Percentiles rank a stretch among this genome's conserved stretches.
These are phyloP conservation scores for Pelargonium australe DNA, from an alignment of 441 rosid genomes.

Conservation along the genomic window DNA sequence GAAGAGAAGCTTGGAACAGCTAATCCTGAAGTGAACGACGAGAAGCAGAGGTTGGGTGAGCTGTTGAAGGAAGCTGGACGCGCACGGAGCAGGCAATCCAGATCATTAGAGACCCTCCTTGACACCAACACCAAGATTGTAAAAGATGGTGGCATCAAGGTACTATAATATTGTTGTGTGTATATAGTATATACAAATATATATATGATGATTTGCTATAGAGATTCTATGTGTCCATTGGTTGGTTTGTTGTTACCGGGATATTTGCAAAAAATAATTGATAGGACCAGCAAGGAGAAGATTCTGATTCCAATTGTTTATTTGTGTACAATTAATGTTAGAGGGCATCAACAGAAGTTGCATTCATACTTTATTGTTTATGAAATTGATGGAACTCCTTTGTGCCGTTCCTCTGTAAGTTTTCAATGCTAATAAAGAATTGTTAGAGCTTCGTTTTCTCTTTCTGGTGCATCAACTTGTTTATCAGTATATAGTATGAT, in stretches of 20 bases:
- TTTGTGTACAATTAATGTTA: not conserved
- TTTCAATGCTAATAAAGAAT: slow-evolving; percentile 22
- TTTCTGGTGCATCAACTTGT: slow-evolving; percentile 24
- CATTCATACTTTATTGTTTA: slow-evolving; percentile 21
- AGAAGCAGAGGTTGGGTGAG: slow-evolving; percentile 60
- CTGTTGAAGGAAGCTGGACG: slow-evolving; percentile 83
- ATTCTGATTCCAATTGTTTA: not conserved
- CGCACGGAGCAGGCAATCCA: slow-evolving; percentile 58
- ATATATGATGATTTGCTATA: not conserved
- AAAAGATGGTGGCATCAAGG: slow-evolving; percentile 26
- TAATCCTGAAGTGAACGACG: slow-evolving; percentile 79
- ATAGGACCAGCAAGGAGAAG: slow-evolving; percentile 4
- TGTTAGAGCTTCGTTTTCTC: slow-evolving; percentile 37
- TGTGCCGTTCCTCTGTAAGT: slow-evolving; percentile 22
- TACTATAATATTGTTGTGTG: not conserved
- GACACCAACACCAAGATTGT: slow-evolving; percentile 37
- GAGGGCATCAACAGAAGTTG: slow-evolving; percentile 10
- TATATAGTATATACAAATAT: too few species aligned
- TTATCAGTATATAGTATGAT: not conserved
- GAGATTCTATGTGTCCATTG: not conserved
- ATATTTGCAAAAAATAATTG: slow-evolving; percentile 1
- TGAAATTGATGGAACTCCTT: slow-evolving; percentile 19
- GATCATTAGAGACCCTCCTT: slow-evolving; percentile 59
- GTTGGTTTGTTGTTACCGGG: not conserved
- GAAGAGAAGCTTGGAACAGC: slow-evolving; percentile 95